Evolutionary conservation across 2,329 filamentous ascomycete genomes (phyloP).

Genomic region (Fusarium pininemorale): DNA sequence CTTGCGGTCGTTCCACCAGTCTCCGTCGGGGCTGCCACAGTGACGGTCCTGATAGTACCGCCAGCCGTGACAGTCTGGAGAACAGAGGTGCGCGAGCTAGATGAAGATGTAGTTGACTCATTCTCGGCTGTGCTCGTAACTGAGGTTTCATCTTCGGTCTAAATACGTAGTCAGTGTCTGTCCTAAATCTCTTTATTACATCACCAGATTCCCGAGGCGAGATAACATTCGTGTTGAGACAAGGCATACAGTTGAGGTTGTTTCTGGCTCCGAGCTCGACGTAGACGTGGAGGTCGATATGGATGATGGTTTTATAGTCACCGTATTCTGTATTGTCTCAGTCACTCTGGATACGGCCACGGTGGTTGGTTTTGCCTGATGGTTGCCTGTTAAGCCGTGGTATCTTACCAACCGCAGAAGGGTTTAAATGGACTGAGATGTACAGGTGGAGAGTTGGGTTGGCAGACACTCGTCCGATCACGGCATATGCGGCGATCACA

Average conservation of each 20-base stretch:
- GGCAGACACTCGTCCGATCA: conserved; percentile 40
- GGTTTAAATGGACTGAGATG: conserved; percentile 16
- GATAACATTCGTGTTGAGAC: conserved; percentile 31
- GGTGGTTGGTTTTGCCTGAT: conserved; percentile 42
- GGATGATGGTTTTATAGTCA: conserved; percentile 36
- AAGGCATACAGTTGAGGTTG: conserved; percentile 52
- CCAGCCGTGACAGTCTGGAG: conserved; percentile 65
- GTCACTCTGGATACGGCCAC: conserved; percentile 46
- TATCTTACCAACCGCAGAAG: conserved; percentile 36
- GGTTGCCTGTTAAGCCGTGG: conserved; percentile 42
- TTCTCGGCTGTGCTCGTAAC: background rate
- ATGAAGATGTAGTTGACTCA: conserved; percentile 35
- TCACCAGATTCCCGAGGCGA: conserved; percentile 29
- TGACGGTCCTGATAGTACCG: conserved; percentile 64
- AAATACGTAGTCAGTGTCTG: conserved; percentile 26
- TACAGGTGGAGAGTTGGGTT: conserved; percentile 13
- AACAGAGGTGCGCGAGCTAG: conserved; percentile 40
- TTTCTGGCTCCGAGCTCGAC: conserved; percentile 41
- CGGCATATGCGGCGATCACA: conserved; percentile 29
- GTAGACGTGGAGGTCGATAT: conserved; percentile 37
- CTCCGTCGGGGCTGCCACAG: conserved; percentile 57
- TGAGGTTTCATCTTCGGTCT: conserved; percentile 37
- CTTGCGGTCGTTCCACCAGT: conserved; percentile 32
- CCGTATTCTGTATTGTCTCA: conserved; percentile 49
- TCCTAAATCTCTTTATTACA: conserved; percentile 13